These are phyloP conservation scores for Calonectria pteridis DNA, from an alignment of 2,329 filamentous ascomycete species.

Conservation along the genomic window DNA sequence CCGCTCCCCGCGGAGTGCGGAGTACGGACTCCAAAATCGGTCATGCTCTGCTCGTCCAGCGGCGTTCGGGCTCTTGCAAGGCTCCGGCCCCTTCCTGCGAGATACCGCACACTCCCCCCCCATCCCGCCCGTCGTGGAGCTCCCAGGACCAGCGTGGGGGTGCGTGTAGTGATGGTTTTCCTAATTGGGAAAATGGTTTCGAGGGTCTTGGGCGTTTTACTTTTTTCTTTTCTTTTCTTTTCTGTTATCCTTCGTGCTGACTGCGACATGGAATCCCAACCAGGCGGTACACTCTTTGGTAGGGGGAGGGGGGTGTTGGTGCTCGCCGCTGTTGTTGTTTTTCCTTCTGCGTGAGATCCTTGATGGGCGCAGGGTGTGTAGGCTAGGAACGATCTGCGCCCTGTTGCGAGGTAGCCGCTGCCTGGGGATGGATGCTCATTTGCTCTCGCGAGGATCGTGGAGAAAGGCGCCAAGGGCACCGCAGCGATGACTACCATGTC, in stretches of 20 bases:
- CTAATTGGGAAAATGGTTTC: conserved; percentile 21
- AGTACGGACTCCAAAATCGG: conserved; percentile 29
- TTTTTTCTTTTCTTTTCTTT: background rate
- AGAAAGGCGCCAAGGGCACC: background rate
- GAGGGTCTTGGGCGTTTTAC: conserved; percentile 1
- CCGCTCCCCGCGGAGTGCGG: conserved; percentile 37
- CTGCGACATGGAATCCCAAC: conserved; percentile 17
- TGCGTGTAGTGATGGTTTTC: conserved; percentile 11
- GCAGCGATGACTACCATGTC: background rate
- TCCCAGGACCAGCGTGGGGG: conserved; percentile 18
- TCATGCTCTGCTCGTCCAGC: conserved; percentile 14
- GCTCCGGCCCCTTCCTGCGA: conserved; percentile 37
- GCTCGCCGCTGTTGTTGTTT: background rate
- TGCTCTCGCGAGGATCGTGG: background rate
- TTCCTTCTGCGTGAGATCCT: conserved; percentile 3
- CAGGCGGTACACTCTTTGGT: conserved; percentile 7
- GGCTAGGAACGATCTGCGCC: conserved; percentile 5
- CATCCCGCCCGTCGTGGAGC: background rate
- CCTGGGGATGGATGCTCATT: conserved; percentile 1
- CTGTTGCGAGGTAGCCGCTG: background rate
- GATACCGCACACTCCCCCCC: background rate
- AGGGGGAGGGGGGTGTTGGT: background rate
- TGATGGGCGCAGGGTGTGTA: conserved; percentile 6
- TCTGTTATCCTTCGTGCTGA: background rate
- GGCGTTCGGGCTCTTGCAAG: conserved; percentile 47